Percentiles rank a stretch among this genome's conserved stretches.
phyloP scores from a whole-genome alignment of 208 protist species.

The Blechomonas ayalai region DNA sequence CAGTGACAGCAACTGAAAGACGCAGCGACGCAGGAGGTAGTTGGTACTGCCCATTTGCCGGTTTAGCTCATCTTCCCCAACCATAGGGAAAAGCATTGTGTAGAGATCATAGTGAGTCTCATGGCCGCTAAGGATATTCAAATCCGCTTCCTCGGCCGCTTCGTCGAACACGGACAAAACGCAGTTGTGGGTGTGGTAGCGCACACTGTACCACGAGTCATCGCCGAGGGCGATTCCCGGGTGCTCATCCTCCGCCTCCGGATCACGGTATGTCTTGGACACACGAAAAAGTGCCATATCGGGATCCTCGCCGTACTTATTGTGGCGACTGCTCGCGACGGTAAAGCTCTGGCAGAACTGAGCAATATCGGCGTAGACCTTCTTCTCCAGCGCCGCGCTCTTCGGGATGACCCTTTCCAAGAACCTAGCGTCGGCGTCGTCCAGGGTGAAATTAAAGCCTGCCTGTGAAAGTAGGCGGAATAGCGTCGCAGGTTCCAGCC shows the following conservation, averaged over 20 bases:
- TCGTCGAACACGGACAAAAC: slow-evolving; percentile 56
- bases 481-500: slow-evolving; percentile 69
- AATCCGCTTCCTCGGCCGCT: slow-evolving; percentile 27
- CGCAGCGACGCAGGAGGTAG: slow-evolving; percentile 75
- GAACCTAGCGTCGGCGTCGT: slow-evolving; percentile 66
- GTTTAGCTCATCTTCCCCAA: slow-evolving; percentile 48
- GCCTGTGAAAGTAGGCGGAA: slow-evolving; percentile 69
- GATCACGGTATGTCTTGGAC: slow-evolving; percentile 28
- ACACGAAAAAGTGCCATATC: slow-evolving; percentile 88
- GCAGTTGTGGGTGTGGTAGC: slow-evolving; percentile 72
- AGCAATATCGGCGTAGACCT: slow-evolving; percentile 84
- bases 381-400: slow-evolving; percentile 54
- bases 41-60: slow-evolving; percentile 55
- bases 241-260: slow-evolving; percentile 33
- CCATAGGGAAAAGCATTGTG: slow-evolving; percentile 37
- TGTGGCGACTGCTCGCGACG: slow-evolving; percentile 74
- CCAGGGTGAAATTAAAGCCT: slow-evolving; percentile 84
- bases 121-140: slow-evolving; percentile 42
- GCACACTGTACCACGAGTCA: slow-evolving; percentile 59
- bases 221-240: slow-evolving; percentile 16
- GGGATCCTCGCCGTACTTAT: slow-evolving; percentile 79
- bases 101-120: slow-evolving; percentile 85
- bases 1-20: slow-evolving; percentile 74
- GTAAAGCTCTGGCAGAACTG: slow-evolving; percentile 77
- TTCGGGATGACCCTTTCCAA: slow-evolving; percentile 68